A percentile compares a stretch with the other conserved stretches of the same genome.
phyloP scores from a whole-genome alignment of 176 grass and related monocot species.

The Hordeum vulgare region DNA sequence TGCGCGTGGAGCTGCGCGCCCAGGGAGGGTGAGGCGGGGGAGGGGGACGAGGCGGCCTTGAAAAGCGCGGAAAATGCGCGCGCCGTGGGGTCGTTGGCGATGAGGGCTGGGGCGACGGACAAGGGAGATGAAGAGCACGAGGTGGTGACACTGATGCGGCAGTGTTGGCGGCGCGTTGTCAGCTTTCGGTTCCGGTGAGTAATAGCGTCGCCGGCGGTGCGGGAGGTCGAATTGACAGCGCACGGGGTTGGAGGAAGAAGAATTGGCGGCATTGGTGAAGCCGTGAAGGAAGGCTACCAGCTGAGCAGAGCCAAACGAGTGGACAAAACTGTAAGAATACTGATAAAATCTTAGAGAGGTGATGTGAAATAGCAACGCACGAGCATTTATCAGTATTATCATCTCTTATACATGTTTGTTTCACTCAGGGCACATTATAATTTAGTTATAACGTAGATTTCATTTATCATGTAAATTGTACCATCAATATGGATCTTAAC shows the following conservation, averaged over 20 bases:
- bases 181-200: neutral
- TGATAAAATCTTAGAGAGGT: too few species aligned
- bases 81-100: neutral
- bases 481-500: too few species aligned
- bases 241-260: neutral
- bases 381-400: too few species aligned
- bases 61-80: conserved; percentile 7
- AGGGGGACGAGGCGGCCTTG: neutral
- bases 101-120: neutral
- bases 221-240: neutral
- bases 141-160: neutral
- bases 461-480: too few species aligned
- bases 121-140: neutral
- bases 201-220: neutral
- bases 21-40: neutral
- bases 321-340: too few species aligned
- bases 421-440: too few species aligned
- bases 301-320: neutral
- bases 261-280: neutral
- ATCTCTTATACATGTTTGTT: too few species aligned
- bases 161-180: neutral
- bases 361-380: too few species aligned
- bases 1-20: conserved; percentile 26
- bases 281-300: neutral
- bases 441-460: too few species aligned